These are phyloP conservation scores for Lecanicillium sp. DNA, from an alignment of 2,329 filamentous ascomycete genomes.

Conservation along the genomic window DNA sequence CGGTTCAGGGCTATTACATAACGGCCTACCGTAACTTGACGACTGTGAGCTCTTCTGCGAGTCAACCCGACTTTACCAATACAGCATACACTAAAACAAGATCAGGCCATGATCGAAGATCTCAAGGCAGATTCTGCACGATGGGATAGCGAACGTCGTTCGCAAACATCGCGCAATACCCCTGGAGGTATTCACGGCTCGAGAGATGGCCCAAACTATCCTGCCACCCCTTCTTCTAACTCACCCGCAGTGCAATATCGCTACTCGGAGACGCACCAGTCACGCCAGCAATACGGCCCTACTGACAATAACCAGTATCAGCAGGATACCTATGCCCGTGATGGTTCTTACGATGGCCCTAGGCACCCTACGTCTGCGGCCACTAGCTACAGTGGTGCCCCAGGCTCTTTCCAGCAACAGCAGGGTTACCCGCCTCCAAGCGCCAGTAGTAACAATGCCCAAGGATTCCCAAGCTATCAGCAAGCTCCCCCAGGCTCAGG, in stretches of 20 bases:
- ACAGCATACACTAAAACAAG: constrained; percentile 9
- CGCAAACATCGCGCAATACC: constrained; percentile 43
- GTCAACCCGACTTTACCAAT: background rate
- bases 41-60: constrained; percentile 45
- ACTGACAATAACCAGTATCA: constrained; percentile 28
- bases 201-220: constrained; percentile 38
- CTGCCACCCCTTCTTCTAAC: constrained; percentile 48
- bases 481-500: constrained; percentile 21
- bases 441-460: constrained; percentile 19
- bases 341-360: constrained; percentile 31
- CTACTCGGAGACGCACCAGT: constrained; percentile 43
- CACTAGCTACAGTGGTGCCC: constrained; percentile 39
- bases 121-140: constrained; percentile 53
- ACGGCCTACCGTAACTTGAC: constrained; percentile 73
- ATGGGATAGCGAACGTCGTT: constrained; percentile 53
- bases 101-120: constrained; percentile 54
- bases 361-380: constrained; percentile 44
- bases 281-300: constrained; percentile 40
- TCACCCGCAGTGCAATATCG: constrained; percentile 49
- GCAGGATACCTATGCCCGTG: constrained; percentile 28
- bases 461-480: constrained; percentile 3
- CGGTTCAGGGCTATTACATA: constrained; percentile 66
- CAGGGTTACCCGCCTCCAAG: constrained; percentile 20
- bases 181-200: constrained; percentile 51
- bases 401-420: constrained; percentile 23